Evolutionary conservation across 352 stramenopile species (phyloP), one percentile per base, ranked within the genome.

Genomic region (Phytopythium chamaehyphon): DNA sequence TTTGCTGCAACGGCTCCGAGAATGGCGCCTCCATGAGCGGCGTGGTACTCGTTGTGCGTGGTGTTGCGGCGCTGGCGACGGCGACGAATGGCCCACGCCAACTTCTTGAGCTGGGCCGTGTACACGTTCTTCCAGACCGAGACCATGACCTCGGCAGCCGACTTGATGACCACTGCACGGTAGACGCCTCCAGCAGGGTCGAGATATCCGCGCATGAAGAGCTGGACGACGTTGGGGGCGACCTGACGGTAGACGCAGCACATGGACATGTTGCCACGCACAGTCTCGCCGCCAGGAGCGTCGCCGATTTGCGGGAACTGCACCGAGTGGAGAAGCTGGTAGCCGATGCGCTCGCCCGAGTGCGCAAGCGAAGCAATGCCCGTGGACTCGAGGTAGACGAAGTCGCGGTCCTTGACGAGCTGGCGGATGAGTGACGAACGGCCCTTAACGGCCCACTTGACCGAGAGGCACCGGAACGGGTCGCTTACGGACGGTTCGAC

Each of bases 361-460:
- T 61, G 51, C 15, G 59, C 57, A 14, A 80, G 62, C 0, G 52
- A 55, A 1, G 57, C 55, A 37, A 81, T 68, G 1, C 77, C 77
- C 2, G 63, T 81, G 6, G 72, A 73, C 53, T 88, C 72, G 43
- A 88, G 54, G 46, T 73, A 83, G 42, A 83, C 77, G 40, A 74
- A 72, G 61, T 88, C 77, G 15, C 77, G 74, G 47, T 80, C 70
- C 42, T 75, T 75, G n/a, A 83, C 57, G 6, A 86, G 38, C 47
- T 62, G 37, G 54, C 73, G 55, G 58, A 83, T 33, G 54, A 71
- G 40, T 51, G 70, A 26, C 38, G 71, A 35, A 55, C 70, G 24
- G 48, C 46, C 59, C 48, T 87, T 87, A 28, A 85, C 70, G 35
- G 55, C 67, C 77, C 77, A 87, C 35, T 83, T 83, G 40, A 89